These are phyloP conservation scores for Sarocladium kiliense DNA, from an alignment of 2,329 filamentous ascomycete species.

Conservation along the genomic window DNA sequence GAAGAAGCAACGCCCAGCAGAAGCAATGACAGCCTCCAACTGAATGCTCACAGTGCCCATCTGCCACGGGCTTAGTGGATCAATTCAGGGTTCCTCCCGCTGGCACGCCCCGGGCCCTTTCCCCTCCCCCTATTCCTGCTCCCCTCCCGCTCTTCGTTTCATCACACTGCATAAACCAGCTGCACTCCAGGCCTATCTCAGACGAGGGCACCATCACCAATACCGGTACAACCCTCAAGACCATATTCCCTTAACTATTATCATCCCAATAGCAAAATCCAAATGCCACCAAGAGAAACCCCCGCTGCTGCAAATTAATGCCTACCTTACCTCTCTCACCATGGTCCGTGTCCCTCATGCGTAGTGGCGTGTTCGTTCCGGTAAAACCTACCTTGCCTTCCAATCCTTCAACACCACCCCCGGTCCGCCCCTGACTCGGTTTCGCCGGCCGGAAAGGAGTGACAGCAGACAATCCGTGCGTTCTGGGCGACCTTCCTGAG, in stretches of 20 bases:
- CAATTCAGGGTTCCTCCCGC: constrained; percentile 22
- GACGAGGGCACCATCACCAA: too few relatives aligned
- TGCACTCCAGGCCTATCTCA: not conserved
- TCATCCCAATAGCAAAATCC: too few relatives aligned
- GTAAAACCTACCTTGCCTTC: not conserved
- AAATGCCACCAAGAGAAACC: too few relatives aligned
- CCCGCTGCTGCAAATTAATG: too few relatives aligned
- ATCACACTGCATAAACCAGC: not conserved
- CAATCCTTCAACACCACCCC: not conserved
- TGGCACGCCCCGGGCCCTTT: constrained; percentile 19
- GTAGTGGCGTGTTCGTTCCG: not conserved
- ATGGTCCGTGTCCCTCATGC: too few relatives aligned
- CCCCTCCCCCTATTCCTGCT: not conserved
- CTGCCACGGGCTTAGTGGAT: constrained; percentile 3
- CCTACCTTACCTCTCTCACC: too few relatives aligned
- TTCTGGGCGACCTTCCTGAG: not conserved
- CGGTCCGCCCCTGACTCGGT: constrained; percentile 5
- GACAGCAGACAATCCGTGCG: not conserved
- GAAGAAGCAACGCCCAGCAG: too few relatives aligned
- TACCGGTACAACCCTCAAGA: too few relatives aligned
- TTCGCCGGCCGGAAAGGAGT: not conserved
- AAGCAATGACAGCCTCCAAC: too few relatives aligned
- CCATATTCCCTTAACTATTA: too few relatives aligned
- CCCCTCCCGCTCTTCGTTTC: not conserved
- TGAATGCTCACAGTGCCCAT: too few relatives aligned